Evolutionary conservation across 176 grass and related monocot species (phyloP), one percentile per base, ranked within the genome.

Genomic region (Leersia perrieri): DNA sequence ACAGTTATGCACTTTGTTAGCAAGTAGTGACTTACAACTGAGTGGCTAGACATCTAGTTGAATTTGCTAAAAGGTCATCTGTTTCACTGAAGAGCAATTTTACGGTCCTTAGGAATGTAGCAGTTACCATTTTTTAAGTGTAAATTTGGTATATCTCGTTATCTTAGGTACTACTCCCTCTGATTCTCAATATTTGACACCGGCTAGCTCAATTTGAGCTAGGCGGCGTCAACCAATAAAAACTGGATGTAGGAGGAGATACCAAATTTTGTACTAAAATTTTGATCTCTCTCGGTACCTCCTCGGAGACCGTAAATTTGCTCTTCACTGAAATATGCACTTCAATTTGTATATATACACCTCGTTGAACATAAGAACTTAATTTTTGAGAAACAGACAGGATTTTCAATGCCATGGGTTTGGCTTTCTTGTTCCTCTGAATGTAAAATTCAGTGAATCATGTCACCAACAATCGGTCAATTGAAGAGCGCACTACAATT

Each of bases 381-480:
- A 7, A 25, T 30, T 36, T 22, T 2, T 68, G 36, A n/a, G 7
- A 28, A 49, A 51, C 6, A 78, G n/a, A 15, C 22, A 33, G 22
- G 58, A 2, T 31, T 33, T 44, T 25, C 22, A 47, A 9, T 76
- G 45, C 45, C 53, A 38, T 30, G 81, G 11, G 4, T 34, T 12
- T 71, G 66, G n/a, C n/a, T 26, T 64, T 78, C 33, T 11, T 41
- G 53, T 42, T 81, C 1, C 51, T 70, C 26, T 60, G 18, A 41
- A 13, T 66, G 68, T 36, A 80, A 80, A 75, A 66, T 67, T 23
- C 30, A 45, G 45, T 75, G 70, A 15, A 60, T 36, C 68, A 47
- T 61, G 42, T 7, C 33, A 51, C 33, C 44, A 78, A 30, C 22
- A 63, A 76, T 47, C 62, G 38, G 78, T 70, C 78, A 76, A 76